Percentiles rank a stretch among this genome's conserved stretches.
These are phyloP conservation scores for Pholiota molesta DNA, from an alignment of 768 basidiomycete species.

Conservation along the genomic window DNA sequence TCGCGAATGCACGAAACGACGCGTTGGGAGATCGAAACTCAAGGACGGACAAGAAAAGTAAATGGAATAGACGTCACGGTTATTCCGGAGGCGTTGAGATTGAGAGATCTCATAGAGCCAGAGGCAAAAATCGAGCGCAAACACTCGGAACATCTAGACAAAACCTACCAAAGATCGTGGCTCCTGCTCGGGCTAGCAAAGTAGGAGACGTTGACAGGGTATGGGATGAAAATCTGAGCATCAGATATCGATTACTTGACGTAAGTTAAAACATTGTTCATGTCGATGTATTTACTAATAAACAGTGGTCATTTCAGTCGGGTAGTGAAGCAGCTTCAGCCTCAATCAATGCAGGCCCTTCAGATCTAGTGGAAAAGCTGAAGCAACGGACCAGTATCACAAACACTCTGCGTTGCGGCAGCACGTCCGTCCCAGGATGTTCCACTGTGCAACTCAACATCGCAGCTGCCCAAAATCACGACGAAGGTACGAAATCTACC, in stretches of 20 bases:
- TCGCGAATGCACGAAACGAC: too few relatives aligned
- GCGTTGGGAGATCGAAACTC: too few relatives aligned
- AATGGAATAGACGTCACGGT: too few relatives aligned
- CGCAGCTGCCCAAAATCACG: not conserved
- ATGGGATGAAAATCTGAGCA: not conserved
- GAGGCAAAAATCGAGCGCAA: not conserved
- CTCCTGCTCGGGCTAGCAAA: not conserved
- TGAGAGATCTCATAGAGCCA: not conserved
- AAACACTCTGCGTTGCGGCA: not conserved
- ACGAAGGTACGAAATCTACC: not conserved
- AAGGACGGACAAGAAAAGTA: not conserved
- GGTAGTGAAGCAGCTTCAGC: not conserved
- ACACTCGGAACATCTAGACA: not conserved
- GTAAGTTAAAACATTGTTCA: too few relatives aligned
- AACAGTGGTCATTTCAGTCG: not conserved
- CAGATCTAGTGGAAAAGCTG: not conserved
- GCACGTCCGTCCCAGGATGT: not conserved
- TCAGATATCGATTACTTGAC: not conserved
- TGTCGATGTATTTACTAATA: too few relatives aligned
- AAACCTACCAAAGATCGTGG: not conserved
- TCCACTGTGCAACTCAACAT: not conserved
- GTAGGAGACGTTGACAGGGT: not conserved
- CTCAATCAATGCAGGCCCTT: not conserved
- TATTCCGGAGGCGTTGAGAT: not conserved
- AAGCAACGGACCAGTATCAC: not conserved